phyloP scores from a whole-genome alignment of 331 rosid genomes.

The Acacia pycnantha region DNA sequence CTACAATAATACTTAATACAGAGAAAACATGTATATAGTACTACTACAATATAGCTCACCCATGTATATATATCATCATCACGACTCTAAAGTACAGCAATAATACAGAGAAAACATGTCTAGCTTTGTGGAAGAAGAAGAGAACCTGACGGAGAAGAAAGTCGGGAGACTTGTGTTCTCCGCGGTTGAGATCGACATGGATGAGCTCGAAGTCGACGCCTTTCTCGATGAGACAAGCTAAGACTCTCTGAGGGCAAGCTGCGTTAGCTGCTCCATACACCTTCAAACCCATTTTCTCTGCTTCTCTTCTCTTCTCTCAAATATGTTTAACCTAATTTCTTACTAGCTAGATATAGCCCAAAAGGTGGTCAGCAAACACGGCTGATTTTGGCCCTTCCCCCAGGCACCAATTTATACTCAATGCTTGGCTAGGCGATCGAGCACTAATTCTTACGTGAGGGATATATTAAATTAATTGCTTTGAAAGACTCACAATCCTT shows the following conservation, averaged over 20 bases:
- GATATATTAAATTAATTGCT: neutral
- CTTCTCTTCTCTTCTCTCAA: neutral
- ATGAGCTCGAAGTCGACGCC: slow-evolving; percentile 59
- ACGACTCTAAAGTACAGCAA: too few relatives aligned
- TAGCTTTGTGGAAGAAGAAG: neutral
- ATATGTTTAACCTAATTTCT: neutral
- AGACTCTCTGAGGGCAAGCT: slow-evolving; percentile 67
- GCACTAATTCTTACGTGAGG: neutral
- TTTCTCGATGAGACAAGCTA: slow-evolving; percentile 66
- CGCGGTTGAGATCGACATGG: slow-evolving; percentile 42
- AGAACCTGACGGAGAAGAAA: slow-evolving; percentile 60
- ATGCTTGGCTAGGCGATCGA: neutral
- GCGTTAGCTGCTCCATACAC: slow-evolving; percentile 45
- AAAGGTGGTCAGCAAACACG: neutral
- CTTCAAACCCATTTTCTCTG: slow-evolving; percentile 57
- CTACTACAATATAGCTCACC: too few relatives aligned
- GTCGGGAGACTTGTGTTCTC: slow-evolving; percentile 56
- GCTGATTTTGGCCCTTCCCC: neutral
- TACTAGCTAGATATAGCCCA: neutral
- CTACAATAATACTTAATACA: too few relatives aligned
- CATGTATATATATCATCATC: too few relatives aligned
- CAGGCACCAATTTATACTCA: neutral
- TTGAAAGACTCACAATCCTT: neutral
- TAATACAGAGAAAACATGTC: neutral
- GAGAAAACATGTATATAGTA: too few relatives aligned